Base-by-base conservation (phyloP, 345 rosid genomes). In the Sisymbrium irio region DNA sequence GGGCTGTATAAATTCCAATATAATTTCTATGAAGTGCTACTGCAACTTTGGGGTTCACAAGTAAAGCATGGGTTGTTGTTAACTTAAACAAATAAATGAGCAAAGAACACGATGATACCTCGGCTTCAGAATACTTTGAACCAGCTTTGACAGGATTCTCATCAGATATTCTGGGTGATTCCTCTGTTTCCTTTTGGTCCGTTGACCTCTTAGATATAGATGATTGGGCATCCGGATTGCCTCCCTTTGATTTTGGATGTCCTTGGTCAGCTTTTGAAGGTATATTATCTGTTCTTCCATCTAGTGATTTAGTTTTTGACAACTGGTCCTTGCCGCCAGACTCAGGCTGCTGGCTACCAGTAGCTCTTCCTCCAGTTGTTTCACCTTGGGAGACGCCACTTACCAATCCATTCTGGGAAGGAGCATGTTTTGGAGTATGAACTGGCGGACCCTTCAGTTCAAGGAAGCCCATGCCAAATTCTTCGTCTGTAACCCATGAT, bases 401-500 rank as follows among this genome's bases (percentile, higher is more conserved):
- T 40, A 76, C 73, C 76, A 91, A 70, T 62, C 87, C 91, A 62
- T 81, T 88, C 58, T 86, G 88, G 19, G 78, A 79, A 42, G 83
- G 53, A 42, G 73, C 40, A 75, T 88, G 83, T 82, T 86, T 92
- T 54, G 89, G 70, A 61, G 87, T 82, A 56, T 82, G 78, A 9
- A 89, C 71, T 49, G 90, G 85, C 71, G 86, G 86, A 67, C 93
- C 88, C 81, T 89, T 96, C 56, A 89, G 78, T 69, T 96, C 98
- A 62, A 96, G 89, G 78, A 86, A 92, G 76, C 99, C 99, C 99
- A 90, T 90, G 76, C 97, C 95, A 84, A 92, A 96, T 81, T 96
- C 99, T 81, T 96, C 99, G 78, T 96, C 99, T 0, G 99, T 92
- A 45, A 96, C 95, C 99, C 99, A 96, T 40, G 85, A 87, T 36